phyloP scores from a whole-genome alignment of 805 yeast genomes.

The Komagataella pseudopastoris region DNA sequence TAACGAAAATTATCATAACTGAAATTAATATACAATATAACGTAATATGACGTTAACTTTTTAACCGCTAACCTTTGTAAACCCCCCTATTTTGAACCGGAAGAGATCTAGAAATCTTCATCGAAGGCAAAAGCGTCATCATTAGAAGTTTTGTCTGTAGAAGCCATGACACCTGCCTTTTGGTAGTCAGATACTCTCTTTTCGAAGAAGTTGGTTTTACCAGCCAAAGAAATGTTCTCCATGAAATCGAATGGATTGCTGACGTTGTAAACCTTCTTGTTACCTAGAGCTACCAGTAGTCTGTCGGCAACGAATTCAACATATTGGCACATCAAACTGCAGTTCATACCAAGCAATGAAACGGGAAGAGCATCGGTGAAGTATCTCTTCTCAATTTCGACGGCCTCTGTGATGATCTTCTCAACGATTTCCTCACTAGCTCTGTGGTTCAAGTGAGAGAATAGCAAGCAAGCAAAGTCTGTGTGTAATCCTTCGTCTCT shows the following conservation, averaged over 20 bases:
- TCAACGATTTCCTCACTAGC: slow-evolving; percentile 72
- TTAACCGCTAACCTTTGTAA: not conserved
- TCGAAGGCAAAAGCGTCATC: slow-evolving; percentile 63
- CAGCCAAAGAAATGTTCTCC: slow-evolving; percentile 97
- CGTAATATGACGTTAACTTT: not conserved
- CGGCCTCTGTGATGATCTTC: slow-evolving; percentile 89
- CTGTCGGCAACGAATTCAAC: slow-evolving; percentile 97
- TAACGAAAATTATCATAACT: not conserved
- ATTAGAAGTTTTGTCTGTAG: slow-evolving; percentile 33
- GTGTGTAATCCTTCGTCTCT: slow-evolving; percentile 99
- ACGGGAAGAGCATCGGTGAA: slow-evolving; percentile 93
- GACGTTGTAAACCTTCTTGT: slow-evolving; percentile 75
- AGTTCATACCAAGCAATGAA: slow-evolving; percentile 89
- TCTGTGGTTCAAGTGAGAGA: slow-evolving; percentile 84
- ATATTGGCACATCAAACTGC: slow-evolving; percentile 89
- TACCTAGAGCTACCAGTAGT: slow-evolving; percentile 81
- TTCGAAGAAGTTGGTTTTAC: slow-evolving; percentile 98
- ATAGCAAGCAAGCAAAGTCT: slow-evolving; percentile 92
- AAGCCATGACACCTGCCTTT: slow-evolving; percentile 98
- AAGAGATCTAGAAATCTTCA: slow-evolving; percentile 66
- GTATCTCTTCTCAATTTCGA: slow-evolving; percentile 84
- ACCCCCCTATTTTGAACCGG: not conserved
- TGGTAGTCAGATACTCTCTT: slow-evolving; percentile 98
- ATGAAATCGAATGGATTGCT: slow-evolving; percentile 95
- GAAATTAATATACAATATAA: not conserved